These are phyloP conservation scores for Kwoniella dendrophila DNA, from an alignment of 768 basidiomycete species.

Conservation along the genomic window DNA sequence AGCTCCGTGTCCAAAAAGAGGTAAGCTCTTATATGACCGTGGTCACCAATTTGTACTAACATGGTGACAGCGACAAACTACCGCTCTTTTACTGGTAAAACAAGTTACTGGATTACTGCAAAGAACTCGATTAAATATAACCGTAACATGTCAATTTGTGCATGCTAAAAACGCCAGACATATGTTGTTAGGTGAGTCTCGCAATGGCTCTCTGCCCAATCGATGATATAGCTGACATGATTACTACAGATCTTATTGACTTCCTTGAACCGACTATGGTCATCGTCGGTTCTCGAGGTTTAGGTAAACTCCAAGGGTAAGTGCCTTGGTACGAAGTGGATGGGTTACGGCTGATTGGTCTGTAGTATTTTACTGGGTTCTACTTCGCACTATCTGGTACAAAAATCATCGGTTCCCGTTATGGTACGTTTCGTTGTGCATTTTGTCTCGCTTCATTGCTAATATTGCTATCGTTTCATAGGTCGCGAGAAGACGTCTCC, in stretches of 20 bases:
- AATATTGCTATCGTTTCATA: constrained; percentile 5
- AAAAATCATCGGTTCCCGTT: constrained; percentile 92
- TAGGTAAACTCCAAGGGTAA: constrained; percentile 84
- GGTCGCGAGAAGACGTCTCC: constrained; percentile 82
- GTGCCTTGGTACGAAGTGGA: constrained; percentile 38
- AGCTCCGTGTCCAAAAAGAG: constrained; percentile 88
- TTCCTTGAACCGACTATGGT: constrained; percentile 84
- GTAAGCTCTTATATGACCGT: constrained; percentile 57
- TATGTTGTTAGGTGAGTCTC: constrained; percentile 73
- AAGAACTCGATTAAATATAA: constrained; percentile 83
- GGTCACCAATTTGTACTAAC: neutral
- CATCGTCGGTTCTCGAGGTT: constrained; percentile 91
- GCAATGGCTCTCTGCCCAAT: neutral
- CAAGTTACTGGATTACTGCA: constrained; percentile 88
- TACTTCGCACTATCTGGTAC: constrained; percentile 76
- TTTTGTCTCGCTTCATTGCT: neutral
- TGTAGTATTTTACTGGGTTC: constrained; percentile 85
- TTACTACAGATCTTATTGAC: constrained; percentile 70
- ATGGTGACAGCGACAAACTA: constrained; percentile 71
- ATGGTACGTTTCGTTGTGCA: constrained; percentile 63
- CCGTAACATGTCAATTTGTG: constrained; percentile 89
- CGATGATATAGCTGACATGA: constrained; percentile 11
- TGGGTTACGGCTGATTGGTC: neutral
- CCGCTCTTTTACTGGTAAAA: constrained; percentile 82
- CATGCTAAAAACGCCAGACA: constrained; percentile 94